A percentile compares a stretch with the other conserved stretches of the same genome.
phyloP scores from a whole-genome alignment of 1,139 yeast species.

The Nakaseomyces uthaithaninus region DNA sequence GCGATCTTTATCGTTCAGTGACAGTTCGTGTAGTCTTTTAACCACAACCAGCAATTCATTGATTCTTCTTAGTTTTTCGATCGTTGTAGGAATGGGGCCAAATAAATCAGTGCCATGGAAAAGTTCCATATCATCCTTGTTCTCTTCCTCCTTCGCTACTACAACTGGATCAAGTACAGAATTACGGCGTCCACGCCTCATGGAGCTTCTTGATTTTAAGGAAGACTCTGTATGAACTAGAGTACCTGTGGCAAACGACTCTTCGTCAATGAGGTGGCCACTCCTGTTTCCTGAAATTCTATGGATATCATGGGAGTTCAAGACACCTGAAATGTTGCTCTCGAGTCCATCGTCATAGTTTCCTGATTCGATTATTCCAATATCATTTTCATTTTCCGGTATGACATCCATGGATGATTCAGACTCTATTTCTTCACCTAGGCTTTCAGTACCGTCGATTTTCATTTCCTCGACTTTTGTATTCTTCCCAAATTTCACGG shows the following conservation, averaged over 20 bases:
- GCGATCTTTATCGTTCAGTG: conserved; percentile 32
- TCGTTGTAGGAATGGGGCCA: neutral
- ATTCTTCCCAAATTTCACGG: neutral
- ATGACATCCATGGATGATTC: conserved; percentile 13
- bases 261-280: neutral
- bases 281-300: neutral
- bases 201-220: neutral
- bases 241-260: neutral
- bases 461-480: conserved; percentile 9
- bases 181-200: neutral
- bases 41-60: conserved; percentile 24
- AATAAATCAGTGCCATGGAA: conserved; percentile 2
- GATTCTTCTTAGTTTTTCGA: conserved; percentile 16
- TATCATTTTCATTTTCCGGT: conserved; percentile 3
- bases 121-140: neutral
- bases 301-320: conserved; percentile 7
- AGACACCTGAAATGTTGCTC: conserved; percentile 10
- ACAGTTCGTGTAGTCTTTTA: conserved; percentile 25
- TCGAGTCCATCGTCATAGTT: conserved; percentile 1
- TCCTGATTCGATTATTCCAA: conserved; percentile 11
- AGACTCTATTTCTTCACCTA: neutral
- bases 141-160: neutral
- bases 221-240: neutral
- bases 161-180: neutral
- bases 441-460: conserved; percentile 8